Conservation (phyloP, 2,329 filamentous ascomycete genomes). For the Byssochlamys sp. region DNA sequence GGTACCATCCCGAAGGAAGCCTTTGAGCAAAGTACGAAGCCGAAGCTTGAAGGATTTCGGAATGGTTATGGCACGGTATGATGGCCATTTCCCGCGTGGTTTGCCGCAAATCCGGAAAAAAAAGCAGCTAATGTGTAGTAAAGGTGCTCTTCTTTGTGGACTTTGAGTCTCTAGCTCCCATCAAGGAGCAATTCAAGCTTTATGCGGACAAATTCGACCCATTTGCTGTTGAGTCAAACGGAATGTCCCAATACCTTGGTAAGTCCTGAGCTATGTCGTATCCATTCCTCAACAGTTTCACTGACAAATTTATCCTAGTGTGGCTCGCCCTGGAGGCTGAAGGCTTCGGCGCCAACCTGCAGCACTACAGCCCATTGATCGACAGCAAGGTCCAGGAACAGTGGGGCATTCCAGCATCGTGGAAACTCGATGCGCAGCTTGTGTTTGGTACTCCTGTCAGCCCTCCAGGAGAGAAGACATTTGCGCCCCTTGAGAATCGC, state of each 20-base stretch:
- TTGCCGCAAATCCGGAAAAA: background rate
- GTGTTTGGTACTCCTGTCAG: constrained; percentile 58
- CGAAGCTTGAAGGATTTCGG: constrained; percentile 51
- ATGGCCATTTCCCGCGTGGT: background rate
- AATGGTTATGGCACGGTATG: constrained; percentile 61
- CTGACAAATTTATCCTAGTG: constrained; percentile 39
- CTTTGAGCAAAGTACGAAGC: constrained; percentile 38
- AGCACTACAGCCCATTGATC: constrained; percentile 84
- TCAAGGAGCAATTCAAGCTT: constrained; percentile 52
- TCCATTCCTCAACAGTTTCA: background rate
- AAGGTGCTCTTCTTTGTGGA: constrained; percentile 68
- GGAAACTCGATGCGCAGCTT: constrained; percentile 72
- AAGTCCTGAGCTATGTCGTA: background rate
- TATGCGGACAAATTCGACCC: constrained; percentile 73
- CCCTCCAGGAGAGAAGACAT: background rate
- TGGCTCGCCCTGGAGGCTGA: constrained; percentile 76
- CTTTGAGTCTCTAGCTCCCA: constrained; percentile 51
- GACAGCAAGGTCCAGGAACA: constrained; percentile 58
- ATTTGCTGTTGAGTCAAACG: constrained; percentile 66
- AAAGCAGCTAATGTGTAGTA: background rate
- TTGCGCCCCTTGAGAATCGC: background rate
- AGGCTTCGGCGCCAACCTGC: constrained; percentile 75
- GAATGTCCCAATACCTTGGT: constrained; percentile 60
- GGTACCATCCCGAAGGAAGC: constrained; percentile 27
- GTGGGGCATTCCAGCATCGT: constrained; percentile 61